Conservation (phyloP, 2,329 filamentous ascomycete genomes). For the Claviceps sp. region DNA sequence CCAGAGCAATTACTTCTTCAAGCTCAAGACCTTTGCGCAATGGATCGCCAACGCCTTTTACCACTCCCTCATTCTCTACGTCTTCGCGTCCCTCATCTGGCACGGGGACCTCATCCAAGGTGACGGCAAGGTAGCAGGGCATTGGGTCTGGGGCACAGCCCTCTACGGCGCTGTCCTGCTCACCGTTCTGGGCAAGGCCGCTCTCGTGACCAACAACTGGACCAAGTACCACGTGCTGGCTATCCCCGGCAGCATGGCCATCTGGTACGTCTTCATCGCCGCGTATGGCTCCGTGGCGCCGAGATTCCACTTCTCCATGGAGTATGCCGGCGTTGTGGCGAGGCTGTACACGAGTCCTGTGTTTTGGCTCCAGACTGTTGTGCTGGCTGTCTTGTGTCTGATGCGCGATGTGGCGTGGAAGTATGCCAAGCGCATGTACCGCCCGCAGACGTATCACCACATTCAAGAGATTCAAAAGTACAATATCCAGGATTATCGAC, state of each 20-base stretch:
- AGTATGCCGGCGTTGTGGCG: slow-evolving; percentile 76
- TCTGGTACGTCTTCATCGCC: slow-evolving; percentile 86
- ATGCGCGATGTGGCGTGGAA: slow-evolving; percentile 91
- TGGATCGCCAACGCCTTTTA: slow-evolving; percentile 95
- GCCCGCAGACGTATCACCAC: slow-evolving; percentile 89
- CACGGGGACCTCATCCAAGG: slow-evolving; percentile 62
- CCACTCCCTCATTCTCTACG: slow-evolving; percentile 87
- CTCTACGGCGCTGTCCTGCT: slow-evolving; percentile 88
- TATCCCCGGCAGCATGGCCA: slow-evolving; percentile 80
- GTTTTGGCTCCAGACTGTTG: slow-evolving; percentile 84
- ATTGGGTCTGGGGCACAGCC: slow-evolving; percentile 97
- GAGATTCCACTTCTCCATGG: slow-evolving; percentile 63
- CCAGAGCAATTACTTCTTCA: slow-evolving; percentile 89
- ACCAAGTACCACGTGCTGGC: slow-evolving; percentile 95
- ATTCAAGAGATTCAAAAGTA: slow-evolving; percentile 99
- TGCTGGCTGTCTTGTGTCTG: slow-evolving; percentile 69
- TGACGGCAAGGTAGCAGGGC: slow-evolving; percentile 73
- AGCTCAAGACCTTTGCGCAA: slow-evolving; percentile 76
- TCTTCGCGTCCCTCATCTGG: slow-evolving; percentile 71
- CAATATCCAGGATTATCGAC: slow-evolving; percentile 97
- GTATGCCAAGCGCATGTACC: slow-evolving; percentile 95
- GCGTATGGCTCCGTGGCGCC: slow-evolving; percentile 79
- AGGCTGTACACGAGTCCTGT: slow-evolving; percentile 66
- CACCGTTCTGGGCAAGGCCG: slow-evolving; percentile 89
- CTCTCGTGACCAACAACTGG: slow-evolving; percentile 93